These are phyloP conservation scores for Filobasidium uniguttulatum DNA, from an alignment of 1,284 basidiomycete species.

Conservation along the genomic window DNA sequence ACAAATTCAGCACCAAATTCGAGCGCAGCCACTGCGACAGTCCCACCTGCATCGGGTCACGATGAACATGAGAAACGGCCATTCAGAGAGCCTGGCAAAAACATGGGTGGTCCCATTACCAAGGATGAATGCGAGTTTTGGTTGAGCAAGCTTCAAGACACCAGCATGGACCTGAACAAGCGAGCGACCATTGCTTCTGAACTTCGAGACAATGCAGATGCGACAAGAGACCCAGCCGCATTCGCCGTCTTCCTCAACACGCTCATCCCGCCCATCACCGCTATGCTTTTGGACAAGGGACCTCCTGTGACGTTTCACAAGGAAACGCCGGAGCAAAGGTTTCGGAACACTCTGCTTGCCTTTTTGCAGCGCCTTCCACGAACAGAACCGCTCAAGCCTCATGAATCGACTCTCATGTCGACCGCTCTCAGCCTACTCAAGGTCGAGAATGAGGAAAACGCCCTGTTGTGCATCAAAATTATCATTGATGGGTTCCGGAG, in stretches of 20 bases:
- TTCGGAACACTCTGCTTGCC: constrained; percentile 72
- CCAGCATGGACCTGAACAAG: not conserved
- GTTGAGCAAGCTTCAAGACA: constrained; percentile 2
- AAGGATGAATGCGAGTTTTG: constrained; percentile 3
- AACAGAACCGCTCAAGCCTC: constrained; percentile 60
- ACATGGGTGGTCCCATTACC: not conserved
- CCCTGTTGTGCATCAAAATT: constrained; percentile 77
- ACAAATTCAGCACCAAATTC: too few relatives aligned
- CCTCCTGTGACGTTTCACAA: constrained; percentile 52
- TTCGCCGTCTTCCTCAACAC: constrained; percentile 48
- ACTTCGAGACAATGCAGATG: constrained; percentile 75
- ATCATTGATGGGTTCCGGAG: constrained; percentile 55
- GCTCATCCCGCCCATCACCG: constrained; percentile 61
- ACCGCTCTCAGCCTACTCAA: constrained; percentile 67
- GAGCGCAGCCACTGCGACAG: not conserved
- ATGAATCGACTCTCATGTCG: constrained; percentile 56
- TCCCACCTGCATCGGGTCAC: not conserved
- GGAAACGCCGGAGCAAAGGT: constrained; percentile 66
- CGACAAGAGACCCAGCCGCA: constrained; percentile 59
- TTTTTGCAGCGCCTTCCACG: constrained; percentile 78
- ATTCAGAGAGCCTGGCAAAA: constrained; percentile 1
- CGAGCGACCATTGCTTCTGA: constrained; percentile 46
- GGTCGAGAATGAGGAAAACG: constrained; percentile 94
- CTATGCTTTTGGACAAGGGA: constrained; percentile 62
- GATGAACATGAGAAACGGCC: not conserved